Evolutionary conservation across 768 basidiomycete genomes (phyloP).

Genomic region (Serendipita indica): DNA sequence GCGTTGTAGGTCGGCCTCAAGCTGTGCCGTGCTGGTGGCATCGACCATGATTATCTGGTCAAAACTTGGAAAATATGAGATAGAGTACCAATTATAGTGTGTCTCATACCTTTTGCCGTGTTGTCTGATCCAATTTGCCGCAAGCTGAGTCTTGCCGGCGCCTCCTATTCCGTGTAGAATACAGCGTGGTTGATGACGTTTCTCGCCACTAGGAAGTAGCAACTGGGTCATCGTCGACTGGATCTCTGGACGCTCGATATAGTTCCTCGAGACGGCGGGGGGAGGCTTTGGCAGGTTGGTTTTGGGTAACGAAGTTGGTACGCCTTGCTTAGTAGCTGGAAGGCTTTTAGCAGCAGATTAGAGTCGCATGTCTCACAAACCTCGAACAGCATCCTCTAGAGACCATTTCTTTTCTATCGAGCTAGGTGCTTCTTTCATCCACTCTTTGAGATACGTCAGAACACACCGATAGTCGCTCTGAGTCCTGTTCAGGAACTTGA

Average conservation of each 20-base stretch:
- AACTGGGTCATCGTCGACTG: not conserved
- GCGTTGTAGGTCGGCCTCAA: not conserved
- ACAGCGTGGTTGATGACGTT: not conserved
- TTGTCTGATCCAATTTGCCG: not conserved
- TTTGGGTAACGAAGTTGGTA: not conserved
- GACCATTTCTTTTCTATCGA: not conserved
- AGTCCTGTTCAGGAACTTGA: not conserved
- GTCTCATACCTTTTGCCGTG: not conserved
- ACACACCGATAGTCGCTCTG: not conserved
- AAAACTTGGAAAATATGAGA: not conserved
- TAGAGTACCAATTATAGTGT: not conserved
- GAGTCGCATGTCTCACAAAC: not conserved
- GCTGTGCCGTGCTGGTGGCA: not conserved
- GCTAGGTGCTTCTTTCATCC: not conserved
- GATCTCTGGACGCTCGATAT: not conserved
- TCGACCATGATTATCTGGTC: not conserved
- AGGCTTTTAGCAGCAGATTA: not conserved
- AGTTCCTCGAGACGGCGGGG: not conserved
- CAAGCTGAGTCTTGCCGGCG: not conserved
- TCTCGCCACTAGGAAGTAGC: not conserved
- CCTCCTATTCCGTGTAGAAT: not conserved
- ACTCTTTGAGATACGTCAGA: not conserved
- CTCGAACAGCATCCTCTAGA: not conserved
- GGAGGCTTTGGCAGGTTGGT: not conserved
- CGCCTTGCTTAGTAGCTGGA: not conserved